These are phyloP conservation scores for Gossypium sturtianum DNA, from an alignment of 345 rosid species.

Conservation along the genomic window DNA sequence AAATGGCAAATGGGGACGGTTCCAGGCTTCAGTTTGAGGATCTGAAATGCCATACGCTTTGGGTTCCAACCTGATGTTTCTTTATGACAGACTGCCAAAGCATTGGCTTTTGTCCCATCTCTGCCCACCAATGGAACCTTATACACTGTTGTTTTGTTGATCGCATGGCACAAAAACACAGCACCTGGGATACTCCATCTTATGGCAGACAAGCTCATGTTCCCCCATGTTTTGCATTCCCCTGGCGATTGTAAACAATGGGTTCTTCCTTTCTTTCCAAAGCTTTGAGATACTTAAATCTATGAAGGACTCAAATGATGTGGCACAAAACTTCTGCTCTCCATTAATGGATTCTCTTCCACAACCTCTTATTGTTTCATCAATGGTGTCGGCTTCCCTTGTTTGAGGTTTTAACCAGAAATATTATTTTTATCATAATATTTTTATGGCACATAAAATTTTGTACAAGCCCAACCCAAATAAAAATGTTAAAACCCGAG, in stretches of 20 bases:
- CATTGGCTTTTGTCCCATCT: conserved; percentile 20
- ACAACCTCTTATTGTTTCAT: conserved; percentile 54
- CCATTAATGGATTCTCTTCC: conserved; percentile 43
- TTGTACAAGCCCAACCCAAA: accelerated
- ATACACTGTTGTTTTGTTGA: neutral
- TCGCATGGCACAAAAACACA: neutral
- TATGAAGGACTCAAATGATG: conserved; percentile 69
- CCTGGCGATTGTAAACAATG: neutral
- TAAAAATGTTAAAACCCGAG: too few species aligned
- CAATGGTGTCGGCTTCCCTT: conserved; percentile 48
- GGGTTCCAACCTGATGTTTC: conserved; percentile 79
- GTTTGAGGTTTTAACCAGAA: conserved; percentile 53
- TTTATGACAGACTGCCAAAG: conserved; percentile 66
- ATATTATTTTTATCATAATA: too few species aligned
- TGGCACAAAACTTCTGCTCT: conserved; percentile 67
- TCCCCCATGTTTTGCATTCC: neutral
- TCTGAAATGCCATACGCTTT: conserved; percentile 55
- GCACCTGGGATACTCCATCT: neutral
- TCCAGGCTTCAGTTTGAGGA: conserved; percentile 66
- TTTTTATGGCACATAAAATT: too few species aligned
- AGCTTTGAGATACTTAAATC: conserved; percentile 48
- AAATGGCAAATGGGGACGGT: conserved; percentile 56
- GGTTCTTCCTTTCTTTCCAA: neutral
- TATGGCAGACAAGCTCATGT: neutral
- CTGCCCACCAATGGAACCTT: conserved; percentile 50